Evolutionary conservation across 2,329 filamentous ascomycete species (phyloP), one percentile per base, ranked within the genome.

Genomic region (Curvularia sp.): DNA sequence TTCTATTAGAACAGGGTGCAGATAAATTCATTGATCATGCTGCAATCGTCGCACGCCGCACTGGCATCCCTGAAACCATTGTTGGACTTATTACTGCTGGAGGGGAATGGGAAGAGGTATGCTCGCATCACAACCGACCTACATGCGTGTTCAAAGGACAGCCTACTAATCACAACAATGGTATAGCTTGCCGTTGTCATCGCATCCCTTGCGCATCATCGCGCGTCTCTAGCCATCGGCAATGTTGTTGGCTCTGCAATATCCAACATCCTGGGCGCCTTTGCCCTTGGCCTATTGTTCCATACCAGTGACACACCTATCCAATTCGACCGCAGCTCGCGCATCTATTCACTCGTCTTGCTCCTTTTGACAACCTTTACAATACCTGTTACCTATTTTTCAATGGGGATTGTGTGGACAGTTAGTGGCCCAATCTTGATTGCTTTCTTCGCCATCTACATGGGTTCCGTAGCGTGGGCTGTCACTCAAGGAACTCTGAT

Each of bases 191-290:
- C 77, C 1, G 82, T 86, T 0, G 79, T 85, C 2, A 62, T 83
- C 10, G 79, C 80, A 19, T 79, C 81, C 8, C 73, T 85, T 30
- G 73, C 78, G 2, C 81, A 80, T 51, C 71, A 77, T 27, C 81
- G 79, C 23, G 75, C 78, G 0, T 79, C 82, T 1, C 72, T 85
- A 7, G 83, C 83, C 9, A 65, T 85, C 0, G 83, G 83, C n/a
- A 86, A 85, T 59, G 77, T 85, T 48, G 67, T 85, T 59, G 83
- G 83, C n/a, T 83, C 82, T 18, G 75, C 78, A 34, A 82, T 86
- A 45, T 84, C 83, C 49, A 85, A 85, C 53, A 83, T 85, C 49
- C 76, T 85, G 2, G 83, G 83, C 15, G 83, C 83, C 12, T 86
- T 86, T 64, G 83, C 82, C 1, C 73, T 86, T 1, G 83, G 82